Evolutionary conservation across 768 basidiomycete genomes (phyloP).

Genomic region (Clitopilus hobsonii): DNA sequence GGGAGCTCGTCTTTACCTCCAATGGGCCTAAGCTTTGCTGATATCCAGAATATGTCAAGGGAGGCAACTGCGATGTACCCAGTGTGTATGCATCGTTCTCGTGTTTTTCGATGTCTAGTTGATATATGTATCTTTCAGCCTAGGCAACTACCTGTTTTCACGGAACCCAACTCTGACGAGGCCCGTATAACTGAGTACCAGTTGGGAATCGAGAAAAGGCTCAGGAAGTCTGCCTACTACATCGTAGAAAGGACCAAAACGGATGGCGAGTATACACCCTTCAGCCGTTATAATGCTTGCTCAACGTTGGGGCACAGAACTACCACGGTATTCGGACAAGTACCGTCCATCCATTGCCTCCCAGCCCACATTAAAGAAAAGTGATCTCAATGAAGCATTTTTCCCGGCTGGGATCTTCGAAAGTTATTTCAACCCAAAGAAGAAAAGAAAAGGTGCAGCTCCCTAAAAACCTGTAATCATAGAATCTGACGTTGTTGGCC

Average conservation of each 20-base stretch:
- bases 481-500: too few relatives aligned
- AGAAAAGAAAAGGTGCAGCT: slow-evolving; percentile 56
- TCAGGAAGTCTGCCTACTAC: slow-evolving; percentile 71
- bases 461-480: too few relatives aligned
- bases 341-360: slow-evolving; percentile 59
- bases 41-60: slow-evolving; percentile 70
- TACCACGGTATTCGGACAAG: slow-evolving; percentile 82
- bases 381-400: slow-evolving; percentile 68
- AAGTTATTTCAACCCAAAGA: slow-evolving; percentile 72
- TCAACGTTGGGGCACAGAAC: slow-evolving; percentile 35
- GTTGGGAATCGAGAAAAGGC: slow-evolving; percentile 55
- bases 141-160: slow-evolving; percentile 64
- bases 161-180: slow-evolving; percentile 63
- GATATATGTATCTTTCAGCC: slow-evolving; percentile 37
- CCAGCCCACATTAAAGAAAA: slow-evolving; percentile 64
- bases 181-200: slow-evolving; percentile 63
- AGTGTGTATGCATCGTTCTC: slow-evolving; percentile 41
- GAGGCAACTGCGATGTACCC: slow-evolving; percentile 80
- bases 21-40: slow-evolving; percentile 78
- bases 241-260: slow-evolving; percentile 69
- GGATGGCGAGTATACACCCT: slow-evolving; percentile 29
- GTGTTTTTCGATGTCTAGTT: slow-evolving; percentile 14
- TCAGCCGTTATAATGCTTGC: slow-evolving; percentile 4
- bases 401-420: slow-evolving; percentile 78
- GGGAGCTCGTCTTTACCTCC: slow-evolving; percentile 52